A percentile compares a stretch with the other conserved stretches of the same genome.
These are phyloP conservation scores for Aspergillus udagawae DNA, from an alignment of 2,329 filamentous ascomycete genomes.

Conservation along the genomic window DNA sequence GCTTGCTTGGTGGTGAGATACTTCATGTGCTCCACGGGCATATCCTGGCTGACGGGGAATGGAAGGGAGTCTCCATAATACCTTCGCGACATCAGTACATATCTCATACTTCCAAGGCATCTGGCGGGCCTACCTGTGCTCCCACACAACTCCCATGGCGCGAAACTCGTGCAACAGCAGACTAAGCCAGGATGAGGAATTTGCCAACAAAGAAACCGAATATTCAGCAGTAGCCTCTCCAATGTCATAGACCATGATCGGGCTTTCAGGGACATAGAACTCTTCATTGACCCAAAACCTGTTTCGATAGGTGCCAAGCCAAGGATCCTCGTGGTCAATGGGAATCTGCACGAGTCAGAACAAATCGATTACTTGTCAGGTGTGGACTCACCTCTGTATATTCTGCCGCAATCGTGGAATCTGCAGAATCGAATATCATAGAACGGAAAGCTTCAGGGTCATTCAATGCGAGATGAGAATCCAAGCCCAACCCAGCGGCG, in stretches of 20 bases:
- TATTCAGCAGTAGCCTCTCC: slow-evolving; percentile 44
- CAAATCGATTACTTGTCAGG: neutral
- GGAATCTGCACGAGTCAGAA: slow-evolving; percentile 20
- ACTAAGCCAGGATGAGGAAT: slow-evolving; percentile 10
- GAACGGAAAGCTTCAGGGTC: slow-evolving; percentile 11
- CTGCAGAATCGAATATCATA: slow-evolving; percentile 1
- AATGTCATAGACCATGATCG: slow-evolving; percentile 47
- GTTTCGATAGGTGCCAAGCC: slow-evolving; percentile 51
- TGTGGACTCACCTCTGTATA: slow-evolving; percentile 12
- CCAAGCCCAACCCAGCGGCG: slow-evolving; percentile 17
- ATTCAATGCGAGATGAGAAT: slow-evolving; percentile 11
- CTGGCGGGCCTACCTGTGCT: slow-evolving; percentile 36
- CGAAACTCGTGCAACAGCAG: slow-evolving; percentile 31
- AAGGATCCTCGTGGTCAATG: slow-evolving; percentile 28
- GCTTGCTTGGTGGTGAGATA: slow-evolving; percentile 44
- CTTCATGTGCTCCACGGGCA: slow-evolving; percentile 36
- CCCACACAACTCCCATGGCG: slow-evolving; percentile 40
- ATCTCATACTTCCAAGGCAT: neutral
- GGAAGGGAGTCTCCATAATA: slow-evolving; percentile 43
- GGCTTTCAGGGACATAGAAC: slow-evolving; percentile 54
- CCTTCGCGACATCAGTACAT: slow-evolving; percentile 18
- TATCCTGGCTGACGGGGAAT: slow-evolving; percentile 33
- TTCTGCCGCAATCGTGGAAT: slow-evolving; percentile 7
- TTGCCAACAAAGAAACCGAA: slow-evolving; percentile 33
- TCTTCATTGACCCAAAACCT: slow-evolving; percentile 53